These are phyloP conservation scores for Erysimum cheiri DNA, from an alignment of 441 rosid species.

Conservation along the genomic window DNA sequence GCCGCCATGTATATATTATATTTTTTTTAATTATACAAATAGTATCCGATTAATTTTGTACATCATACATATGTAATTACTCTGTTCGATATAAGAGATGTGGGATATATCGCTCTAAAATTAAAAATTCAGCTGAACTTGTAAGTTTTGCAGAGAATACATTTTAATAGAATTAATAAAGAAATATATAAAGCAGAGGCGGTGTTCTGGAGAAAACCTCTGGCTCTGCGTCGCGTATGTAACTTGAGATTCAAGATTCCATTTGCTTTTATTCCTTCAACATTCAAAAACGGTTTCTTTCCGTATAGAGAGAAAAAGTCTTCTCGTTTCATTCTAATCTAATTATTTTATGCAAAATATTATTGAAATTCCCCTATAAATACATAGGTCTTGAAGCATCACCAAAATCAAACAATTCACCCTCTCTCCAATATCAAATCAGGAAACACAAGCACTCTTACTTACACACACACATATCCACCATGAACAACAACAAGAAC, in stretches of 20 bases:
- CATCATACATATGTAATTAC: neutral
- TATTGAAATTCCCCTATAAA: conserved; percentile 19
- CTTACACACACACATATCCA: conserved; percentile 14
- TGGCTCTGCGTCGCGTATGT: conserved; percentile 25
- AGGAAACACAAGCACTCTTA: conserved; percentile 21
- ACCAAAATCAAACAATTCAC: conserved; percentile 7
- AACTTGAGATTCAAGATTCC: conserved; percentile 37
- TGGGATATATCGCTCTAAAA: neutral
- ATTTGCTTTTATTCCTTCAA: conserved; percentile 37
- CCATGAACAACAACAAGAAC: conserved; percentile 35
- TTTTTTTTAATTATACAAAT: neutral
- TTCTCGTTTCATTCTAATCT: conserved; percentile 11
- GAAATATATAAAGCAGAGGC: conserved; percentile 7
- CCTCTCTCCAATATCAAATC: conserved; percentile 10
- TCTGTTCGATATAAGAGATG: neutral
- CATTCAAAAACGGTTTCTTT: conserved; percentile 44
- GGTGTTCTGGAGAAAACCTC: conserved; percentile 20
- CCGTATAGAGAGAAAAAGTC: conserved; percentile 20
- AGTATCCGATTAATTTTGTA: neutral
- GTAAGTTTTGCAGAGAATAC: conserved; percentile 4
- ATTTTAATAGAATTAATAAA: neutral
- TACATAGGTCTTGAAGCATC: conserved; percentile 22
- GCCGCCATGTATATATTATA: neutral
- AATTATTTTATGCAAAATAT: neutral
- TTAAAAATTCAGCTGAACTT: neutral